Percentiles rank a stretch among this genome's conserved stretches.
Evolutionary conservation across 2,329 filamentous ascomycete species (phyloP).

Genomic region (Penicillium sp.): DNA sequence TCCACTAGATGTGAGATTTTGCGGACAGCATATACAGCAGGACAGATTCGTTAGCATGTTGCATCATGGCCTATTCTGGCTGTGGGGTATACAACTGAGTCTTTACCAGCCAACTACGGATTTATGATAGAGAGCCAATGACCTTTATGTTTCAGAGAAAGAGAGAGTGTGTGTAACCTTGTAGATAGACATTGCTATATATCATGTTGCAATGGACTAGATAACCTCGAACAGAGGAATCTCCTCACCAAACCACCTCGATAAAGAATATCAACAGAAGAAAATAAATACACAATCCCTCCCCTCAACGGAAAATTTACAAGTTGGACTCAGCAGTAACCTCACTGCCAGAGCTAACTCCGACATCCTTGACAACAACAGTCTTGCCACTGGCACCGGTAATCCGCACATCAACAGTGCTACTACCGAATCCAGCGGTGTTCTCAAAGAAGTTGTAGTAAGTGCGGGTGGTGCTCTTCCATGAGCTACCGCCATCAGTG

Average conservation of each 20-base stretch:
- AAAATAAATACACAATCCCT: not conserved
- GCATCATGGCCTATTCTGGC: not conserved
- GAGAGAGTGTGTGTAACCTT: not conserved
- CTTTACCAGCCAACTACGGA: not conserved
- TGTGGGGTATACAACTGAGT: not conserved
- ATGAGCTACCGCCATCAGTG: constrained; percentile 59
- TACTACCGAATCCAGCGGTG: constrained; percentile 55
- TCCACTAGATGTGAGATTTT: not conserved
- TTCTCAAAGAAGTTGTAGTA: constrained; percentile 65
- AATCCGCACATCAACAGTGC: constrained; percentile 56
- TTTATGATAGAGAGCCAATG: not conserved
- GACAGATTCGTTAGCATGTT: not conserved
- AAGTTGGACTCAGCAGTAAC: constrained; percentile 29
- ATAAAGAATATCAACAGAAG: not conserved
- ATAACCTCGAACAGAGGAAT: not conserved
- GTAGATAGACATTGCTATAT: not conserved
- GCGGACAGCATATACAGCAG: not conserved
- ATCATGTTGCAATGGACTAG: not conserved
- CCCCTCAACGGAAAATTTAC: constrained; percentile 5
- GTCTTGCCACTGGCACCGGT: constrained; percentile 55
- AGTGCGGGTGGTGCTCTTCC: constrained; percentile 56
- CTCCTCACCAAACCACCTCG: not conserved
- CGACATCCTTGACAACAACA: constrained; percentile 55
- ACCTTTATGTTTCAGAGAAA: not conserved
- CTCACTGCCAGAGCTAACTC: constrained; percentile 17